phyloP scores from a whole-genome alignment of 2,329 filamentous ascomycete species.

The Clonostachys rosea region DNA sequence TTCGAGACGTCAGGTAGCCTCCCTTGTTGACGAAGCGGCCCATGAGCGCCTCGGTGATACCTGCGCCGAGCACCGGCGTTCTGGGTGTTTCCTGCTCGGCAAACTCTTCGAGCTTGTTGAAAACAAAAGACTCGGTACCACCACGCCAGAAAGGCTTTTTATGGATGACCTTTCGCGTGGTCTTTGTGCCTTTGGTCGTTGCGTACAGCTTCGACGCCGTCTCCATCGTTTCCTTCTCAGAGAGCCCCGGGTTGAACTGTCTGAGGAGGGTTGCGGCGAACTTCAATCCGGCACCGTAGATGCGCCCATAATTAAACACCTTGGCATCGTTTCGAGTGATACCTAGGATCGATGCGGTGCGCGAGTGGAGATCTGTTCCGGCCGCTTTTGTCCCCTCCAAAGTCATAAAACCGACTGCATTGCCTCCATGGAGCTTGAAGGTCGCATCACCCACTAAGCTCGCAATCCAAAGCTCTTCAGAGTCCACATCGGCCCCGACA shows the following conservation, averaged over 20 bases:
- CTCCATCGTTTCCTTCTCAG: conserved; percentile 70
- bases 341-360: conserved; percentile 85
- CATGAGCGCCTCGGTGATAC: conserved; percentile 95
- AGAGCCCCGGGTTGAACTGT: conserved; percentile 86
- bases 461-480: conserved; percentile 96
- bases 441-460: conserved; percentile 91
- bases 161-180: conserved; percentile 65
- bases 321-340: conserved; percentile 96
- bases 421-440: conserved; percentile 92
- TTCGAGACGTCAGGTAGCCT: conserved; percentile 89
- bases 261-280: conserved; percentile 87
- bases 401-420: conserved; percentile 98
- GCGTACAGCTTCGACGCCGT: conserved; percentile 79
- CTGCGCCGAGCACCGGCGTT: conserved; percentile 88
- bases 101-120: conserved; percentile 97
- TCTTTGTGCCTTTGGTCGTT: conserved; percentile 87
- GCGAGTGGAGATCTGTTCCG: conserved; percentile 90
- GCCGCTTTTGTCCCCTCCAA: conserved; percentile 92
- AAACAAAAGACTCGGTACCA: conserved; percentile 95
- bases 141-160: conserved; percentile 88
- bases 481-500: conserved; percentile 96
- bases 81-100: conserved; percentile 88
- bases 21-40: conserved; percentile 81
- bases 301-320: conserved; percentile 97
- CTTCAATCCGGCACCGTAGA: conserved; percentile 94